Conservation (phyloP, 2,329 filamentous ascomycete species). For the Hypoxylon sp. region DNA sequence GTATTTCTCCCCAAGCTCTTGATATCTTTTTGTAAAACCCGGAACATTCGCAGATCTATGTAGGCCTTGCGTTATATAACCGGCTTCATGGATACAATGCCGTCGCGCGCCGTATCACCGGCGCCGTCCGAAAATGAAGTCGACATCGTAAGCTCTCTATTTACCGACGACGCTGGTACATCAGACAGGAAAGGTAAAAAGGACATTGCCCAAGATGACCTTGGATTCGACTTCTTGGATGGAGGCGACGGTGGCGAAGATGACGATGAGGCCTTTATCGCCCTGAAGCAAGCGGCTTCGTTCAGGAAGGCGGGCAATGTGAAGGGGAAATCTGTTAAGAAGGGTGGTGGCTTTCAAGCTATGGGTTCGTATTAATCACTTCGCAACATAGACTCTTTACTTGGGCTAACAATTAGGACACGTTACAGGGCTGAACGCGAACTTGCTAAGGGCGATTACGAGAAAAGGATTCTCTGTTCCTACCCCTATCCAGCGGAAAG, state of each 20-base stretch:
- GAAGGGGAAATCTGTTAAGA: conserved; percentile 89
- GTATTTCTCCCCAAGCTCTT: background rate
- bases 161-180: conserved; percentile 70
- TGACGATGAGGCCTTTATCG: conserved; percentile 91
- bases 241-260: conserved; percentile 64
- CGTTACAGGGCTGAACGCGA: conserved; percentile 75
- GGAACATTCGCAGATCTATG: conserved; percentile 1
- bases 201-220: conserved; percentile 54
- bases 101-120: conserved; percentile 80
- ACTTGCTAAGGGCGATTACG: conserved; percentile 89
- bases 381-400: background rate
- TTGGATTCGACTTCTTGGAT: conserved; percentile 72
- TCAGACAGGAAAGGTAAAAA: conserved; percentile 58
- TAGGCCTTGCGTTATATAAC: background rate
- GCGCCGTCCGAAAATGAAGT: conserved; percentile 89
- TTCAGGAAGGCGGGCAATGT: conserved; percentile 87
- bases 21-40: background rate
- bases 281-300: conserved; percentile 84
- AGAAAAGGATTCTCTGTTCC: conserved; percentile 96
- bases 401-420: conserved; percentile 18
- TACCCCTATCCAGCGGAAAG: conserved; percentile 96
- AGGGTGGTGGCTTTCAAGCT: conserved; percentile 94
- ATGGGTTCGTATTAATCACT: conserved; percentile 72
- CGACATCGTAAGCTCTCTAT: conserved; percentile 86
- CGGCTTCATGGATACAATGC: conserved; percentile 64